Evolutionary conservation across 768 basidiomycete species (phyloP).

Genomic region (Pleurotus tuber-regium): DNA sequence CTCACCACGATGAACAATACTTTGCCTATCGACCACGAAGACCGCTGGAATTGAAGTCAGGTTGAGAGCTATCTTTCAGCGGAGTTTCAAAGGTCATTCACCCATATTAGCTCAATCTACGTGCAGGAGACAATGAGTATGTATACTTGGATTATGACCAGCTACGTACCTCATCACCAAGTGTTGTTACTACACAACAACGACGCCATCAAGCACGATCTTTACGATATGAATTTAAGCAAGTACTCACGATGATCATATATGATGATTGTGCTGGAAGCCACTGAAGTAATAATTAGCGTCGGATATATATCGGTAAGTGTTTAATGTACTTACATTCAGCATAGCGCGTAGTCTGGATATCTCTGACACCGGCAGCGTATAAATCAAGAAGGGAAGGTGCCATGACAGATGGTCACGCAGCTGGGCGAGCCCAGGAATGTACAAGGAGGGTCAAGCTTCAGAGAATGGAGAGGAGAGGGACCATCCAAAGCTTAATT

Average conservation of each 20-base stretch:
- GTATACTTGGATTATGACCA: not conserved
- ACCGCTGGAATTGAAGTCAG: too few relatives aligned
- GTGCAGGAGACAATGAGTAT: constrained; percentile 8
- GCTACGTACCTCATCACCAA: constrained; percentile 47
- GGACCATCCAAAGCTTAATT: constrained; percentile 3
- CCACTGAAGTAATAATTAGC: constrained; percentile 33
- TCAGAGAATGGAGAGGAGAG: not conserved
- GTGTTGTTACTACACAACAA: constrained; percentile 39
- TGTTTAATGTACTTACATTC: constrained; percentile 30
- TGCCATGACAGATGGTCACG: not conserved
- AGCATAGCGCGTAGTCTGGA: constrained; percentile 41
- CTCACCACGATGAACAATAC: constrained; percentile 51
- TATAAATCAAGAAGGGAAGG: constrained; percentile 9
- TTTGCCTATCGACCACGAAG: constrained; percentile 57
- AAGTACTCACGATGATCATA: constrained; percentile 49
- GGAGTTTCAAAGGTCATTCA: too few relatives aligned
- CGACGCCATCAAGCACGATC: not conserved
- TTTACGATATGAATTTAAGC: not conserved
- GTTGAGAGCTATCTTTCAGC: too few relatives aligned
- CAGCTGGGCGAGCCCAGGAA: not conserved
- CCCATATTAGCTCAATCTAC: constrained; percentile 57
- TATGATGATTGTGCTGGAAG: constrained; percentile 48
- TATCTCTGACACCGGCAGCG: constrained; percentile 28
- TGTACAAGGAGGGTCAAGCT: not conserved
- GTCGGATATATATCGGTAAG: not conserved